Base-by-base conservation (phyloP, 75 land plant species). In the Pinus tabuliformis region DNA sequence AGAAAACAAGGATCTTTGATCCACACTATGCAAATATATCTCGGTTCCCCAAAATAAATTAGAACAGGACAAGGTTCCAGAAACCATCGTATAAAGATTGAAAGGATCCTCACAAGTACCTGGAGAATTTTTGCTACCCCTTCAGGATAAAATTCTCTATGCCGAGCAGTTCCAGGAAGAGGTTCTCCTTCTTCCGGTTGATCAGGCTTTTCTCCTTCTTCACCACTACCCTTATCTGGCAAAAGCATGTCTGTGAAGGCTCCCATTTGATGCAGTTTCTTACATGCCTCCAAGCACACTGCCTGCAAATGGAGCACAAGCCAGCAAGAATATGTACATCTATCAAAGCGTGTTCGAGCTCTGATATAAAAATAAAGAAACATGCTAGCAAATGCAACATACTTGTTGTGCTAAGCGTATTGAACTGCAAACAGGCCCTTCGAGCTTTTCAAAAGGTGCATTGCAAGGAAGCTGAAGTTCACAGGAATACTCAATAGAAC, bases 131-230 rank as follows among this genome's bases (percentile, higher is more conserved):
- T 81, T 58, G 99, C 99, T 39, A 97, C 90, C 39, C 99, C 99
- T 88, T 97, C 99, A 57, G 99, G 99, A 86, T 95, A 97, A 74
- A 96, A 97, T 70, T 97, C 99, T 70, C 99, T 84, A 79, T 97
- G 98, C 36, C 98, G 86, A 45, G 99, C 93, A 73, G 99, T 97
- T 78, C 99, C 99, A 74, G 98, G 96, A 75, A 93, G 86, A 58
- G 98, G 92, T 59, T 97, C 99, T 59, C 92, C 98, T 81, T 92
- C 95, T 82, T 89, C 96, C 80, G 78, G 86, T 49, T 83, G 85
- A 26, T 93, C 98, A 68, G 72, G 70, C 72, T 95, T 91, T 22
- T 88, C 98, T 61, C 76, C 85, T 75, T 92, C 92, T 78, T 88
- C 98, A 61, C 87, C 86, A 72, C 86, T 93, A 39, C 98, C 98